Evolutionary conservation across 257 asterid genomes (phyloP).

Genomic region (Pogostemon cablin): DNA sequence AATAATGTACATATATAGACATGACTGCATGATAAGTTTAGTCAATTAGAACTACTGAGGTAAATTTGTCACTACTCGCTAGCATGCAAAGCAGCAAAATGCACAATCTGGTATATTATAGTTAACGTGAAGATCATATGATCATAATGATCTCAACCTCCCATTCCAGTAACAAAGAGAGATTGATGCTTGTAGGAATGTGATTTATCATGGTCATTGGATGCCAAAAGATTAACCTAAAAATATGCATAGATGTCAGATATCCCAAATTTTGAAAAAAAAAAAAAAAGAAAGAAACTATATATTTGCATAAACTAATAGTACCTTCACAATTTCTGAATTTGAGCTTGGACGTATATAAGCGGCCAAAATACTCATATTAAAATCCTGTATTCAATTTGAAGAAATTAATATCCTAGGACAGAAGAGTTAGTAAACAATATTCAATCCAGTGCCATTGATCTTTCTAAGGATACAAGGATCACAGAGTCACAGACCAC

Average conservation of each 20-base stretch:
- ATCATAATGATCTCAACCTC: conserved; percentile 75
- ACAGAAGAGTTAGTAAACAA: not conserved
- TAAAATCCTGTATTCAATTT: conserved; percentile 68
- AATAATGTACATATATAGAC: not conserved
- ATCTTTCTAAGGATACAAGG: not conserved
- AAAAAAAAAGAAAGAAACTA: not conserved
- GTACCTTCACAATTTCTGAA: conserved; percentile 87
- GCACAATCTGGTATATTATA: conserved; percentile 2
- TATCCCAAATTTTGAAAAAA: not conserved
- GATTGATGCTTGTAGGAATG: conserved; percentile 41
- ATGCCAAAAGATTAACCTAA: conserved; percentile 77
- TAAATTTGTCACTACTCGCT: not conserved
- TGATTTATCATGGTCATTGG: conserved; percentile 54
- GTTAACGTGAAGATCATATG: not conserved
- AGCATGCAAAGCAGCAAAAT: not conserved
- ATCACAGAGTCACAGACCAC: too few species aligned
- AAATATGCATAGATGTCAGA: conserved; percentile 36
- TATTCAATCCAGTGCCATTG: not conserved
- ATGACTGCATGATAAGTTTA: not conserved
- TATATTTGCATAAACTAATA: not conserved
- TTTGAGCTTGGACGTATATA: conserved; percentile 80
- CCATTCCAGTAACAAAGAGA: conserved; percentile 54
- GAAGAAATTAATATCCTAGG: conserved; percentile 17
- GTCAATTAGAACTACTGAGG: not conserved
- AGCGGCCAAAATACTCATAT: conserved; percentile 86